phyloP scores from a whole-genome alignment of 2,329 filamentous ascomycete genomes.

The Zasmidium angulare region DNA sequence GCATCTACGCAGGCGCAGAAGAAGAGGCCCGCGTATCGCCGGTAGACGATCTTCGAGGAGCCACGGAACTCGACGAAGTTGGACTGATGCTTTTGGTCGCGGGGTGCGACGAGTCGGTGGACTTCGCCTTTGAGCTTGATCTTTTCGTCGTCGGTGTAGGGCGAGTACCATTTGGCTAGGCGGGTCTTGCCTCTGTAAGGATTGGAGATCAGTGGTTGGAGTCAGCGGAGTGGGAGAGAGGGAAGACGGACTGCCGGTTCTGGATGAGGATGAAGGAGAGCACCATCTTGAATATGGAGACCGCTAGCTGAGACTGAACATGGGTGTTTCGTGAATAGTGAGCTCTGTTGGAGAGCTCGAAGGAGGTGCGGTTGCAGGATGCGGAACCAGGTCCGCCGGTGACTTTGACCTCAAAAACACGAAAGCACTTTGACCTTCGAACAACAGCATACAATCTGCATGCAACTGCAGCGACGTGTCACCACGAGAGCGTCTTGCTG shows the following conservation, averaged over 20 bases:
- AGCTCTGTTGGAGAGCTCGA: background rate
- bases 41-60: constrained; percentile 90
- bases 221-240: background rate
- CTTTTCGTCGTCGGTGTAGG: constrained; percentile 98
- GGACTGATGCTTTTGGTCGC: constrained; percentile 98
- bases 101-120: constrained; percentile 93
- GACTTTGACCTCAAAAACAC: background rate
- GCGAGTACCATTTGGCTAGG: constrained; percentile 97
- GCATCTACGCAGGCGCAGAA: constrained; percentile 99
- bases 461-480: no score
- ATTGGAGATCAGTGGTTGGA: constrained; percentile 24
- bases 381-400: background rate
- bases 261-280: constrained; percentile 89
- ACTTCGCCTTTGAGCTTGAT: constrained; percentile 99
- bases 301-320: background rate
- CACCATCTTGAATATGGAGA: constrained; percentile 48
- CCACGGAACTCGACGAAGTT: constrained; percentile 97
- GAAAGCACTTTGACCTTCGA: background rate
- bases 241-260: constrained; percentile 69
- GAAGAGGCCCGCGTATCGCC: constrained; percentile 95
- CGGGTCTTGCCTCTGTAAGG: constrained; percentile 85
- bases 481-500: no score
- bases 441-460: no score
- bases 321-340: background rate
- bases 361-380: background rate